These are phyloP conservation scores for Eucalyptus curtisii DNA, from an alignment of 345 rosid genomes.

Conservation along the genomic window DNA sequence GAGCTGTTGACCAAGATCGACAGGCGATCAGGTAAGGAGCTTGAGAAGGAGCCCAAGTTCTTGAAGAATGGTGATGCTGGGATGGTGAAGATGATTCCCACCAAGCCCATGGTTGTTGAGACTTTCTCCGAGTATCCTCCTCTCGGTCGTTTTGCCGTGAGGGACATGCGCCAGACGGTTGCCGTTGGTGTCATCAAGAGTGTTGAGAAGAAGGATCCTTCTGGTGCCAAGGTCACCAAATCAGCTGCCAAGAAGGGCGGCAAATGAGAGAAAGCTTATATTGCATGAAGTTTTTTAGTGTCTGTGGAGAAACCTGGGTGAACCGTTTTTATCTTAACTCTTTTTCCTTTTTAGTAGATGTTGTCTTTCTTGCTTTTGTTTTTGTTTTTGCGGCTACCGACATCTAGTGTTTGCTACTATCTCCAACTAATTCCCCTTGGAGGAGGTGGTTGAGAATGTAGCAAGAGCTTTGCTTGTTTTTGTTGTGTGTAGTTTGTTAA, in stretches of 20 bases:
- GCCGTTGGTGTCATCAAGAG: constrained; percentile 24
- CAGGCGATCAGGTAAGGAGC: constrained; percentile 24
- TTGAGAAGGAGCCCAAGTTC: constrained; percentile 34
- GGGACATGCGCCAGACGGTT: constrained; percentile 21
- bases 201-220: constrained; percentile 19
- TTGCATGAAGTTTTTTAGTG: neutral
- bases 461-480: neutral
- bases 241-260: constrained; percentile 5
- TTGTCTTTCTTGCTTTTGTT: neutral
- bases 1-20: constrained; percentile 24
- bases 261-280: neutral
- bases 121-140: constrained; percentile 21
- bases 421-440: neutral
- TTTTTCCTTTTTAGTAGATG: neutral
- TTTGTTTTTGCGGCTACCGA: neutral
- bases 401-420: neutral
- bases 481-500: neutral
- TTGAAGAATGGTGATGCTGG: constrained; percentile 27
- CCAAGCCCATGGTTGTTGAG: constrained; percentile 20
- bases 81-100: constrained; percentile 19
- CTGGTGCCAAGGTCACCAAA: constrained; percentile 20
- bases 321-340: neutral
- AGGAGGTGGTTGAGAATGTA: neutral
- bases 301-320: neutral
- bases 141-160: constrained; percentile 22